Evolutionary conservation across 495 filamentous ascomycete species (phyloP).

Genomic region (Durotheca rogersii): DNA sequence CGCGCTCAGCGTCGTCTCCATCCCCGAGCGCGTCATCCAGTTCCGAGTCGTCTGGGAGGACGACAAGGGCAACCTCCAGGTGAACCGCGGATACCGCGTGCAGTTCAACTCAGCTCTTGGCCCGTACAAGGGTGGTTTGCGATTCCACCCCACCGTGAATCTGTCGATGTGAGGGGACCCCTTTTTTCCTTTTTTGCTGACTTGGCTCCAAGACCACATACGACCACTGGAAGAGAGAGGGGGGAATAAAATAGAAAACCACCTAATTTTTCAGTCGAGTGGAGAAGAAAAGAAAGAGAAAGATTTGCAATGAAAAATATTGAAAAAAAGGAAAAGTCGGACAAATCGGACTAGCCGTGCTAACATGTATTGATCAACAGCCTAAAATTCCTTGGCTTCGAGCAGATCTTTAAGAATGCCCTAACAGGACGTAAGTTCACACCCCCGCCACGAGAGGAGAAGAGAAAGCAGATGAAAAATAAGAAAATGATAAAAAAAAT

Average conservation of each 20-base stretch:
- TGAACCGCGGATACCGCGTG: slow-evolving; percentile 96
- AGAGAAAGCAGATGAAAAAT: too few relatives aligned
- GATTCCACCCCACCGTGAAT: slow-evolving; percentile 96
- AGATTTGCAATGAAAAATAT: neutral
- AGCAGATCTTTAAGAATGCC: slow-evolving; percentile 99
- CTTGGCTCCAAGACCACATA: too few relatives aligned
- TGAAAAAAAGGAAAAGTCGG: neutral
- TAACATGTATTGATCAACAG: slow-evolving; percentile 29
- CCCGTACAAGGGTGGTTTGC: slow-evolving; percentile 96
- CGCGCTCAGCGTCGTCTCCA: slow-evolving; percentile 80
- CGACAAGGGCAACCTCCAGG: slow-evolving; percentile 82
- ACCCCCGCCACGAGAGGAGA: too few relatives aligned
- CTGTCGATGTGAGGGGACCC: slow-evolving; percentile 64
- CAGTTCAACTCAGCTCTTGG: slow-evolving; percentile 99
- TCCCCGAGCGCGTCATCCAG: slow-evolving; percentile 95
- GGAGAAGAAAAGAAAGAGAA: neutral
- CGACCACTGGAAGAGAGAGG: too few relatives aligned
- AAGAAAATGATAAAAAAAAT: too few relatives aligned
- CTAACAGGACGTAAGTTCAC: slow-evolving; percentile 80
- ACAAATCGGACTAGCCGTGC: slow-evolving; percentile 8
- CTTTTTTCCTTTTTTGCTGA: too few relatives aligned
- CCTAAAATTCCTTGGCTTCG: slow-evolving; percentile 97
- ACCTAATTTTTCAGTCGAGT: too few relatives aligned
- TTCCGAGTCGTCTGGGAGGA: slow-evolving; percentile 98
- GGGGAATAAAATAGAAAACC: too few relatives aligned